These are phyloP conservation scores for Coemansia sp. DNA, from an alignment of 192 early-diverging fungal species.

Conservation along the genomic window DNA sequence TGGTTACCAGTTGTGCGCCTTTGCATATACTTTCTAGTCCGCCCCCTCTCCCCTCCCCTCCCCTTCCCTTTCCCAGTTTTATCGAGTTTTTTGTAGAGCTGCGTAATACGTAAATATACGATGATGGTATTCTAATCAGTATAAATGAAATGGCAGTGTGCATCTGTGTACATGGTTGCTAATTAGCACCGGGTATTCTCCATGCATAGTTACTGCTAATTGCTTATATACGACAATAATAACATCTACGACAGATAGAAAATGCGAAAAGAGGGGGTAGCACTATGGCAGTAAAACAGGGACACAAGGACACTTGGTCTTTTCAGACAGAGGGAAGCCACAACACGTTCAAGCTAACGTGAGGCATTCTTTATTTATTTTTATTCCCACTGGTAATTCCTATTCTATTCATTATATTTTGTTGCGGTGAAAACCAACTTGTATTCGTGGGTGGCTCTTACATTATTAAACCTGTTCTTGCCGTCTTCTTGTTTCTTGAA, in stretches of 20 bases:
- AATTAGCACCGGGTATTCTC: not conserved
- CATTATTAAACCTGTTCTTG: not conserved
- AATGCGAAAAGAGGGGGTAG: not conserved
- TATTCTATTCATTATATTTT: not conserved
- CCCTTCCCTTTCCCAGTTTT: not conserved
- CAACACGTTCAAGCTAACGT: constrained; percentile 3
- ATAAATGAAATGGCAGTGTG: not conserved
- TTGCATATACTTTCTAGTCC: not conserved
- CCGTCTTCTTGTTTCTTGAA: not conserved
- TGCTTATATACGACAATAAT: not conserved
- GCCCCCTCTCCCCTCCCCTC: not conserved
- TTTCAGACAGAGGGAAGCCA: constrained; percentile 3
- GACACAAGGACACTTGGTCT: not conserved
- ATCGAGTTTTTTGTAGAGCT: not conserved
- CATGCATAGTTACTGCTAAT: constrained; percentile 1
- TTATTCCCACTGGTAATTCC: not conserved
- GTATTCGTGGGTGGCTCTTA: not conserved
- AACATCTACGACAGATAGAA: not conserved
- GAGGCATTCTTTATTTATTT: not conserved
- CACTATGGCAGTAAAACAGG: constrained; percentile 8
- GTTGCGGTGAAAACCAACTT: too few relatives aligned
- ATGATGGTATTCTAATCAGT: not conserved
- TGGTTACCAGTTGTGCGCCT: not conserved
- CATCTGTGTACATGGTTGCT: not conserved
- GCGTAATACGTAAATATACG: not conserved